Conservation (phyloP, 2,329 filamentous ascomycete genomes). For the Lecanicillium sp. region DNA sequence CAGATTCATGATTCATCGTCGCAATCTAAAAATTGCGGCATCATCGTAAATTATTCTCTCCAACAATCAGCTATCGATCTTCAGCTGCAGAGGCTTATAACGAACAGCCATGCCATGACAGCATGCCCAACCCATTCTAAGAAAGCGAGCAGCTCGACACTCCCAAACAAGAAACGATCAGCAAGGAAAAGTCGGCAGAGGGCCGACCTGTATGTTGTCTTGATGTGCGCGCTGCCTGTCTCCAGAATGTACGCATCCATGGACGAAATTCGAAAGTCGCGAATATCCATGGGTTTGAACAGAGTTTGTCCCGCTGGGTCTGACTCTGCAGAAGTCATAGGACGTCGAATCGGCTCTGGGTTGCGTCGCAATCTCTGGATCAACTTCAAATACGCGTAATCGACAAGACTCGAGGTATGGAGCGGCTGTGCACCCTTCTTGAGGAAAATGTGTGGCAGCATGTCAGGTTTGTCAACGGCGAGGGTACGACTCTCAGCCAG, state of each 20-base stretch:
- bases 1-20: too few relatives aligned
- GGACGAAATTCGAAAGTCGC: slow-evolving; percentile 41
- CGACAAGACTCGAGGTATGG: slow-evolving; percentile 27
- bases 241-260: slow-evolving; percentile 45
- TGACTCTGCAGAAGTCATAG: slow-evolving; percentile 33
- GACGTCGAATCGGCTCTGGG: slow-evolving; percentile 35
- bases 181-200: slow-evolving; percentile 40
- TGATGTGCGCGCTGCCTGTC: slow-evolving; percentile 20
- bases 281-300: slow-evolving; percentile 32
- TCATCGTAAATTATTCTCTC: too few relatives aligned
- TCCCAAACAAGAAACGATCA: slow-evolving; percentile 35
- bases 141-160: slow-evolving; percentile 24
- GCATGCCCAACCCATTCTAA: neutral
- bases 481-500: slow-evolving; percentile 53
- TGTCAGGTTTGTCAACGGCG: slow-evolving; percentile 47
- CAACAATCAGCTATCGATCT: too few relatives aligned
- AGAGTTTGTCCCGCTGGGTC: slow-evolving; percentile 7
- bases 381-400: slow-evolving; percentile 36
- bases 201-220: slow-evolving; percentile 30
- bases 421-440: slow-evolving; percentile 33
- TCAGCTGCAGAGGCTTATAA: too few relatives aligned
- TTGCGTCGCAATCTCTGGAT: slow-evolving; percentile 39
- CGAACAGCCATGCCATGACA: neutral
- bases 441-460: slow-evolving; percentile 41
- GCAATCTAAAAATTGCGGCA: too few relatives aligned